phyloP scores from a whole-genome alignment of 352 stramenopile genomes.

The Hyaloperonospora brassicae region DNA sequence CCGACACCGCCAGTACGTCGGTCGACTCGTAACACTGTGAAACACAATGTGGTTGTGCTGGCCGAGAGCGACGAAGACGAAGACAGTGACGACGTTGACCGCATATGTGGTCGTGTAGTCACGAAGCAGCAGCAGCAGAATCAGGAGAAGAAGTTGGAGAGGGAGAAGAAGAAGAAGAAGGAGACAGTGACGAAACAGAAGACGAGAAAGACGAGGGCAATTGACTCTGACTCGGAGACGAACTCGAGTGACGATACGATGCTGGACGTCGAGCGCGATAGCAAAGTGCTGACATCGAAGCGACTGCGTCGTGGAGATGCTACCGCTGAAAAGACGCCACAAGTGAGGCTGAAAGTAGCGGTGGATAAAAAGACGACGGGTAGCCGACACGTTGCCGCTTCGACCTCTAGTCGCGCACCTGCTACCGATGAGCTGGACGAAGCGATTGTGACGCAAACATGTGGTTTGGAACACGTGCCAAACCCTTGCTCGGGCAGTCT shows the following conservation, averaged over 20 bases:
- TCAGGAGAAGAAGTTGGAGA: too few relatives aligned
- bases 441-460: conserved; percentile 17
- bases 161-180: too few relatives aligned
- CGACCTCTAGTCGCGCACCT: neutral
- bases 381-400: neutral
- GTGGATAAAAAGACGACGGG: conserved; percentile 5
- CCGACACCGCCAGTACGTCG: conserved; percentile 23
- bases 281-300: conserved; percentile 11
- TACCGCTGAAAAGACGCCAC: conserved; percentile 19
- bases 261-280: conserved; percentile 11
- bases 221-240: conserved; percentile 35
- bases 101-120: conserved; percentile 8
- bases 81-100: conserved; percentile 15
- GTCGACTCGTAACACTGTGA: conserved; percentile 17
- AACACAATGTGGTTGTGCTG: conserved; percentile 44
- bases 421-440: conserved; percentile 6
- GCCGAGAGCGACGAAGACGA: conserved; percentile 50
- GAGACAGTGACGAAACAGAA: neutral
- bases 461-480: conserved; percentile 40
- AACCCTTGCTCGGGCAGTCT: conserved; percentile 50
- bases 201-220: conserved; percentile 15
- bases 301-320: conserved; percentile 8
- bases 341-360: conserved; percentile 9
- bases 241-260: conserved; percentile 18
- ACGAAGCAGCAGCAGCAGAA: too few relatives aligned